Evolutionary conservation across 2,329 filamentous ascomycete genomes (phyloP), one percentile per base, ranked within the genome.

Genomic region (Fusarium chaquense): DNA sequence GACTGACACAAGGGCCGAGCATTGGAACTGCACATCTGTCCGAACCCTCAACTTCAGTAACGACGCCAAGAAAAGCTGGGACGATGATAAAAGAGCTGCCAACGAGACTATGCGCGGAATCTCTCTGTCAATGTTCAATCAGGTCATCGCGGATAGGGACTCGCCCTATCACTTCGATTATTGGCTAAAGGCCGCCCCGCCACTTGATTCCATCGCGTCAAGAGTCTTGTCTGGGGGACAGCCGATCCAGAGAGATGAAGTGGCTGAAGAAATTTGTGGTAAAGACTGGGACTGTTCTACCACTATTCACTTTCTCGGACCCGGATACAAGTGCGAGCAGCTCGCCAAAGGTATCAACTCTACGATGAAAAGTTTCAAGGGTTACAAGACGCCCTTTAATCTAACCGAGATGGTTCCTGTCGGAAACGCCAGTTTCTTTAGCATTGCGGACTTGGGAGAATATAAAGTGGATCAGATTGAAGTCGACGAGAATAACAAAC

Each of bases 31-130:
- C 12, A 43, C 44, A 3, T 63, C 63, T 1, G 30, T 73, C 12
- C 61, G 69, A 15, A 73, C 70, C 2, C 61, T 73, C 9, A 73
- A 73, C 40, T 72, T 73, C 5, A 51, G 67, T 1, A 65, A 70
- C 28, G 70, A 73, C 5, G 58, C 58, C 0, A 47, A 57, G 35
- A 60, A 60, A 28, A 60, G 58, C 12, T 60, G 51, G 58, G n/a
- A 57, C 6, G 58, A 60, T 11, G 43, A 60, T 7, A 58, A 58
- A 24, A 58, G 13, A 51, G 57, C 43, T 12, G 50, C 15, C 22
- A 58, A 20, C 6, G 58, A 60, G 35, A 60, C 58, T 16, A 60
- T 72, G 44, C 47, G 64, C 3, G 62, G 70, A 2, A 38, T 72
- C 7, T 72, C 69, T 0, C 40, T 73, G 5, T 69, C 67, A 1